Percentiles rank a stretch among this genome's conserved stretches.
phyloP scores from a whole-genome alignment of 345 rosid genomes.

The Combretum micranthum region DNA sequence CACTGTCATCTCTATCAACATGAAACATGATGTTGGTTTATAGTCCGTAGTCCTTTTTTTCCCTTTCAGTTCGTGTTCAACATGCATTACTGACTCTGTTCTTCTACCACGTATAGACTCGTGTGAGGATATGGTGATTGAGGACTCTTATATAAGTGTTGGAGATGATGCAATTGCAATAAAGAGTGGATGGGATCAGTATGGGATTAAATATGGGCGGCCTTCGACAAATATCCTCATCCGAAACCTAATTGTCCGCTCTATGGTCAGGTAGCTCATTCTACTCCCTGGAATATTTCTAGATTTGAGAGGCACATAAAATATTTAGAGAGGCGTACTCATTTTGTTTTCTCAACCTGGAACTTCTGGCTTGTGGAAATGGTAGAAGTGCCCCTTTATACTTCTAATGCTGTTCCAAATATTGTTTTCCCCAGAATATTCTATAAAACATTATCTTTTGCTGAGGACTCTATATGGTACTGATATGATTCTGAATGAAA shows the following conservation, averaged over 20 bases:
- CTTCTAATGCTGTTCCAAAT: too few relatives aligned
- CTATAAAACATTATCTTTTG: not conserved
- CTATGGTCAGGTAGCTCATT: slow-evolving; percentile 75
- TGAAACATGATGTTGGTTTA: not conserved
- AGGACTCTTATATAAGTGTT: slow-evolving; percentile 91
- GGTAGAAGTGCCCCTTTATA: too few relatives aligned
- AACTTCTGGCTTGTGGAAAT: not conserved
- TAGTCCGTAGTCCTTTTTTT: not conserved
- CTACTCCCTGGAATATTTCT: not conserved
- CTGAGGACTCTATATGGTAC: not conserved
- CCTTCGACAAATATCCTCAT: slow-evolving; percentile 79
- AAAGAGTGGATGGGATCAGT: slow-evolving; percentile 99
- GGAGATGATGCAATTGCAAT: slow-evolving; percentile 96
- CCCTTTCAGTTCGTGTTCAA: slow-evolving; percentile 1
- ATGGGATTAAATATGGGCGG: slow-evolving; percentile 77
- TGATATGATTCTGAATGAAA: slow-evolving; percentile 7
- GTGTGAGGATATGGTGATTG: slow-evolving; percentile 88
- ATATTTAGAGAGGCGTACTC: too few relatives aligned
- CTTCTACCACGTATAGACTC: slow-evolving; percentile 49
- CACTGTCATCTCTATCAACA: too few relatives aligned
- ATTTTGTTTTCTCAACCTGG: not conserved
- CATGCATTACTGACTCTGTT: not conserved
- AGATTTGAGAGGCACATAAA: too few relatives aligned
- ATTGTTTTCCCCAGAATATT: not conserved
- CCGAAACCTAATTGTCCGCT: slow-evolving; percentile 77